Evolutionary conservation across 345 rosid species (phyloP), one percentile per base, ranked within the genome.

Genomic region (Trapa bicornis): DNA sequence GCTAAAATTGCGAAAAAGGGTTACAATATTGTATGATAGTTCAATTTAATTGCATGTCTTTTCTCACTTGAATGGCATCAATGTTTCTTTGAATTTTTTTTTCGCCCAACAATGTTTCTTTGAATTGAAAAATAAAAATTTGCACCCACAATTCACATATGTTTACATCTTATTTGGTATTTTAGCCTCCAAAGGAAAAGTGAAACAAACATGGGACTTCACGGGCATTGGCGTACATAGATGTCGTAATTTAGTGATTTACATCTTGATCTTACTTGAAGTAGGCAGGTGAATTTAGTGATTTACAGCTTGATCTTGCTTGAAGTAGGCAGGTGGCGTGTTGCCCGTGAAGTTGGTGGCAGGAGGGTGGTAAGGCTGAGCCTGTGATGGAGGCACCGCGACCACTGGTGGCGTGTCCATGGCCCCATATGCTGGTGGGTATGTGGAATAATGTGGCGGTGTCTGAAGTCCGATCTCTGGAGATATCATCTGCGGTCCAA

Each of bases 381-480:
- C 12, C 5, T 45, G 48, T n/a, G 60, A 35, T 22, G 60, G 33
- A n/a, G 60, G 60, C 60, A 5, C 33, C 56, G 56, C 1, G 53
- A 0, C 14, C 53, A 14, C 45, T 8, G 45, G 45, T 8, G 8
- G 5, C 8, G 45, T 3, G 4, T 42, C 45, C 45, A 14, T 48
- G 53, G 16, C 4, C 56, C 22, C 56, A 50, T 50, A 14, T 8
- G 43, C 43, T 50, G 13, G 15, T 14, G 5, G 35, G 8, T 6
- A 6, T 5, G 60, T 11, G 35, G 47, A 32, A 37, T 43, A 17
- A 6, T 47, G 66, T 15, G 66, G 47, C 47, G 66, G 47, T 33
- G 38, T 1, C 7, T 61, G 37, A 60, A 67, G 10, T 13, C 75
- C 68, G 32, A 73, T 41, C 43, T 41, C 43, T 41, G 66, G 47